Base-by-base conservation (phyloP, 2,329 filamentous ascomycete genomes). In the Fusarium setosum region DNA sequence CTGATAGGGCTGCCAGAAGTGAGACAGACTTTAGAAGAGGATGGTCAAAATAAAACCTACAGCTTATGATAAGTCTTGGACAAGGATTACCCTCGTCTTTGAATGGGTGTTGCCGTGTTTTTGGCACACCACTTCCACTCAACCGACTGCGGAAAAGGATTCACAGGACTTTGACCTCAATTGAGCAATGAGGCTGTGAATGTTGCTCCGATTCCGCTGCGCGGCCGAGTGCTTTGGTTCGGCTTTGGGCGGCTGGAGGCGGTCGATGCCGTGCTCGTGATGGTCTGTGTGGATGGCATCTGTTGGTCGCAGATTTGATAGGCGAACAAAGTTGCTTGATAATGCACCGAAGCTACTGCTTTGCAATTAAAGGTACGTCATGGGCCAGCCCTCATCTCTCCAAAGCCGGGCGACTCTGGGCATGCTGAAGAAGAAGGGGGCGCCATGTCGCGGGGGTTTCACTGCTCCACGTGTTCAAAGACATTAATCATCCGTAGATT, bases 181-280 rank as follows among this genome's bases (percentile, higher is more conserved):
- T 35, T 18, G 42, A 53, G n/a, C 37, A 53, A 31, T 50, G 51
- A 67, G 63, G 60, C 59, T 67, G 53, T 52, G n/a, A n/a, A n/a
- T n/a, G n/a, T n/a, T n/a, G 63, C 37, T 17, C 31, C 17, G 51
- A 38, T 52, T 56, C 53, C 18, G 44, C 31, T 47, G 44, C 58
- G 45, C 45, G 40, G 58, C 32, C 29, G 18, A 32, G 52, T 58
- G 64, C 51, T 64, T 69, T 32, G 40, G 56, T n/a, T 61, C 73
- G 73, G 73, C 62, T 72, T 53, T 23, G 34, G 6, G 49, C 72
- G 72, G 72, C 51, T 75, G 62, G 12, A 56, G 38, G 56, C 65
- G 67, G 70, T 62, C 45, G 50, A 60, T 56, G 42, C 23, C 37
- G 51, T 34, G 23, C 11, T 50, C 48, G 45, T 50, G 59, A 63